Evolutionary conservation across 2,329 filamentous ascomycete species (phyloP), one percentile per base, ranked within the genome.

Genomic region (Aureobasidium melanogenum): DNA sequence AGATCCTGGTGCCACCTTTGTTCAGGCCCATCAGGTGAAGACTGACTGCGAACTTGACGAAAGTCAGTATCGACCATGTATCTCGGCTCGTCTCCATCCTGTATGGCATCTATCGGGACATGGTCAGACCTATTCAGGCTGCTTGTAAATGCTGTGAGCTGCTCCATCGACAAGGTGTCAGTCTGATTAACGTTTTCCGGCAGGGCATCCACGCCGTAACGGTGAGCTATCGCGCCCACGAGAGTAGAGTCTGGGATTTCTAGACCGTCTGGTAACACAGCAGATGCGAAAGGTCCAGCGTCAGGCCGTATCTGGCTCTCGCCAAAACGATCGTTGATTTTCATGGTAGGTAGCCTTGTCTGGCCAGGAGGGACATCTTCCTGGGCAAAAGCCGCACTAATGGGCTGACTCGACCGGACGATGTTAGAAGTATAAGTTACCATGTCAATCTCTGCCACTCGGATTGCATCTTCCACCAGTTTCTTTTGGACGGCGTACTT

Each of bases 401-500:
- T 69, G 1, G 77, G 77, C 64, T 78, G 77, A 57, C 73, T 75
- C 5, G 76, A 77, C 22, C 70, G 70, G 43, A 80, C 70, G 0
- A 70, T 71, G 7, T 77, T 73, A 54, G 75, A 65, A 5, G 64
- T 66, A n/a, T 61, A 48, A 19, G 36, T 14, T 12, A 55, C 48
- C 19, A 64, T 46, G 67, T 93, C 88, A 62, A 88, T 85, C 12
- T 89, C 85, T 66, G 91, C 86, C 22, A 84, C 85, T 63, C 88
- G 88, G 39, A 89, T 83, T 72, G 89, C 84, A 59, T 97, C 93
- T 63, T 85, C 84, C 63, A 94, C 91, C 74, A 96, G 86, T 70
- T 96, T 89, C 70, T 92, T 91, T 70, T 91, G 94, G 9, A 97
- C 83, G 2, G 89, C 86, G 73, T 96, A 97, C 72, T 95, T 96